These are phyloP conservation scores for Phytopythium sindhum DNA, from an alignment of 352 stramenopile species.

Conservation along the genomic window DNA sequence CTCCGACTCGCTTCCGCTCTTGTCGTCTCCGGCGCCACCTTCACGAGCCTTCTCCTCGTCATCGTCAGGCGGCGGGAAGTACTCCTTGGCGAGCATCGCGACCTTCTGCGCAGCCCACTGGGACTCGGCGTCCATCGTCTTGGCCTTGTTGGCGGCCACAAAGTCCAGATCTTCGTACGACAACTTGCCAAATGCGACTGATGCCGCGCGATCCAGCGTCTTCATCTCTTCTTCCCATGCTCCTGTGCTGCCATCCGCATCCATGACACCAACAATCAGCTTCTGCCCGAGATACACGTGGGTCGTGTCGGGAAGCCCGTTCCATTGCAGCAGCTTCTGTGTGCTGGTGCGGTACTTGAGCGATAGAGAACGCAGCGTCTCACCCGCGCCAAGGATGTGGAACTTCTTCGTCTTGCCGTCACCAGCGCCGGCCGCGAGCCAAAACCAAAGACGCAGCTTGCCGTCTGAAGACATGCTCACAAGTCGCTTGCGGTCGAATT, in stretches of 20 bases:
- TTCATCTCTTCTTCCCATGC: conserved; percentile 53
- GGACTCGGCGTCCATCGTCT: conserved; percentile 46
- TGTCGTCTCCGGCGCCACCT: conserved; percentile 12
- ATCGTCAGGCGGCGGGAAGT: conserved; percentile 46
- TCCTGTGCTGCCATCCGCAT: conserved; percentile 15
- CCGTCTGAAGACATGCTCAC: conserved; percentile 65
- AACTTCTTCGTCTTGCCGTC: conserved; percentile 55
- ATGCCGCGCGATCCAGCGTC: conserved; percentile 45
- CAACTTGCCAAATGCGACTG: conserved; percentile 48
- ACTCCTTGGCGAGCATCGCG: conserved; percentile 58
- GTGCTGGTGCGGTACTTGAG: conserved; percentile 78
- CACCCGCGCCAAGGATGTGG: conserved; percentile 63
- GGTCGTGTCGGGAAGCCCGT: conserved; percentile 60
- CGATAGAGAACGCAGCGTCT: conserved; percentile 69
- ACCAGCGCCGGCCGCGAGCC: conserved; percentile 46
- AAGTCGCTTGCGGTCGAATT: conserved; percentile 68
- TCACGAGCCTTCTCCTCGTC: conserved; percentile 15
- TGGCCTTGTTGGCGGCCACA: conserved; percentile 48
- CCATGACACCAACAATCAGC: conserved; percentile 57
- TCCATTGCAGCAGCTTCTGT: conserved; percentile 65
- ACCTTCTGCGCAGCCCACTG: conserved; percentile 59
- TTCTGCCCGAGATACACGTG: conserved; percentile 79
- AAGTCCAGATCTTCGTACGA: conserved; percentile 68
- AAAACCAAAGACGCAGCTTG: conserved; percentile 62
- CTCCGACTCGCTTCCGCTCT: conserved; percentile 11